These are phyloP conservation scores for Patellaria atrata DNA, from an alignment of 495 filamentous ascomycete species.

Conservation along the genomic window DNA sequence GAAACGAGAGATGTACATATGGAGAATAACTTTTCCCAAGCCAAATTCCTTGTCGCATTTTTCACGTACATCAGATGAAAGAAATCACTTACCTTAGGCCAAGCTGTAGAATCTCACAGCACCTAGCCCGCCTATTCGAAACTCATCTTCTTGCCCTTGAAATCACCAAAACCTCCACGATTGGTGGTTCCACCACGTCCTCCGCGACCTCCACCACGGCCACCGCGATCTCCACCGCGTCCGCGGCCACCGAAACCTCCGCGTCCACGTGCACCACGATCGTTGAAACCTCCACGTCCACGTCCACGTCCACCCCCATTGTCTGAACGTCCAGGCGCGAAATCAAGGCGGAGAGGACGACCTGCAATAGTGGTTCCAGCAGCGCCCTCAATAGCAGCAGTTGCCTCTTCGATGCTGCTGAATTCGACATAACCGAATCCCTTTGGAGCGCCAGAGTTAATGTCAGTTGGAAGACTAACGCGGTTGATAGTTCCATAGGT, in stretches of 20 bases:
- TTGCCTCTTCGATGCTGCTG: slow-evolving; percentile 71
- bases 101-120: no score
- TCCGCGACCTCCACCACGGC: slow-evolving; percentile 37
- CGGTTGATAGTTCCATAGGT: slow-evolving; percentile 54
- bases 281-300: slow-evolving; percentile 34
- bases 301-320: slow-evolving; percentile 43
- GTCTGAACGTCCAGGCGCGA: slow-evolving; percentile 57
- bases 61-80: no score
- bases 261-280: slow-evolving; percentile 34
- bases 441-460: slow-evolving; percentile 74
- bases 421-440: slow-evolving; percentile 92
- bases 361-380: slow-evolving; percentile 64
- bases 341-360: slow-evolving; percentile 79
- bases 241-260: slow-evolving; percentile 36
- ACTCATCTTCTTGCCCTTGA: slow-evolving; percentile 82
- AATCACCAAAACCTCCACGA: slow-evolving; percentile 66
- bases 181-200: slow-evolving; percentile 39
- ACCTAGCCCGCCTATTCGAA: no score
- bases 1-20: no score
- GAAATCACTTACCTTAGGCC: no score
- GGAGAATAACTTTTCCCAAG: no score
- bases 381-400: slow-evolving; percentile 47
- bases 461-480: slow-evolving; percentile 81
- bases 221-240: slow-evolving; percentile 38
- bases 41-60: no score